Evolutionary conservation across 2,329 filamentous ascomycete species (phyloP).

Genomic region (Trichophyton verrucosum): DNA sequence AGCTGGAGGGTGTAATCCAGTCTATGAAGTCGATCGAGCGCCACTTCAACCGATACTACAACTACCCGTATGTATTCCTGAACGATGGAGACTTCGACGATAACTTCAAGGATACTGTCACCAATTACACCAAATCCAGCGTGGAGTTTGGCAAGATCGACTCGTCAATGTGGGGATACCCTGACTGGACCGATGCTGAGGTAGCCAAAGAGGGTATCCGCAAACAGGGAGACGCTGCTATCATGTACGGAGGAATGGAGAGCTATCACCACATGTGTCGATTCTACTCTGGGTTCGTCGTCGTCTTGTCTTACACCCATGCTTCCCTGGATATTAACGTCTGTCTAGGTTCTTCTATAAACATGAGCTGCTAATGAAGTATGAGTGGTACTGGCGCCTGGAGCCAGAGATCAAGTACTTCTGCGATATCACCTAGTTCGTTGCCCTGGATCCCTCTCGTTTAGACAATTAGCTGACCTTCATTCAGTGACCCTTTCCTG

Average conservation of each 20-base stretch:
- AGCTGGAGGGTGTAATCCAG: slow-evolving; percentile 88
- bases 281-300: slow-evolving; percentile 84
- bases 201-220: slow-evolving; percentile 91
- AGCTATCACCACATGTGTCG: slow-evolving; percentile 99
- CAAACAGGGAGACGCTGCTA: slow-evolving; percentile 90
- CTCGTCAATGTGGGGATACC: slow-evolving; percentile 85
- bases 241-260: slow-evolving; percentile 99
- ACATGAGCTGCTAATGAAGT: slow-evolving; percentile 85
- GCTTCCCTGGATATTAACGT: slow-evolving; percentile 1
- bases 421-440: slow-evolving; percentile 96
- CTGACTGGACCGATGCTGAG: slow-evolving; percentile 89
- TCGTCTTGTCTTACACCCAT: neutral
- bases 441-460: neutral
- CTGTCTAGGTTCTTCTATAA: slow-evolving; percentile 80
- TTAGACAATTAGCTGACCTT: slow-evolving; percentile 24
- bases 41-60: slow-evolving; percentile 97
- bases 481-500: slow-evolving; percentile 71
- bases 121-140: slow-evolving; percentile 74
- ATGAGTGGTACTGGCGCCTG: slow-evolving; percentile 99
- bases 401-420: slow-evolving; percentile 99
- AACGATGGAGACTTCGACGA: slow-evolving; percentile 97
- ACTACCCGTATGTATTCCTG: slow-evolving; percentile 96
- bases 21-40: slow-evolving; percentile 96
- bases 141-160: slow-evolving; percentile 95
- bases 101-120: slow-evolving; percentile 76